phyloP scores from a whole-genome alignment of 2,329 filamentous ascomycete species.

The Penicillium sp. region DNA sequence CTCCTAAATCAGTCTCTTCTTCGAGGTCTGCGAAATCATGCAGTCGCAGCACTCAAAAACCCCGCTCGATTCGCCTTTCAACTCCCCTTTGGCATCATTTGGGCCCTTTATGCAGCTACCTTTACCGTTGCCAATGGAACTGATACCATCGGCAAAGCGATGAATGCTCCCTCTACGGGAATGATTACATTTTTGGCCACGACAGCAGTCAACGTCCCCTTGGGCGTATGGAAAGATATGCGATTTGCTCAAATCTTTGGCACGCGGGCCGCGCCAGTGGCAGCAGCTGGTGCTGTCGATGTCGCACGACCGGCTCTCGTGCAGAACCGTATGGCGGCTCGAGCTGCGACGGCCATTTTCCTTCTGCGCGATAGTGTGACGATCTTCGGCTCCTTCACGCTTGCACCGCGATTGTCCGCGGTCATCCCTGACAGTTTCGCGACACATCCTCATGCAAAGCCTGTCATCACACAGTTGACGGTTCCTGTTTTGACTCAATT shows the following conservation, averaged over 20 bases:
- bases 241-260: conserved; percentile 70
- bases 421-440: conserved; percentile 29
- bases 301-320: conserved; percentile 47
- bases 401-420: conserved; percentile 27
- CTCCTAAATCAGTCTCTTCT: conserved; percentile 27
- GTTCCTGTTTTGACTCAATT: conserved; percentile 79
- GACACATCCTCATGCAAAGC: conserved; percentile 25
- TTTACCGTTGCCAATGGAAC: conserved; percentile 83
- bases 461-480: conserved; percentile 66
- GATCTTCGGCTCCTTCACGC: conserved; percentile 63
- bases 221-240: conserved; percentile 37
- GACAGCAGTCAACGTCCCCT: conserved; percentile 35
- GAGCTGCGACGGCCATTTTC: conserved; percentile 61
- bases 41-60: conserved; percentile 22
- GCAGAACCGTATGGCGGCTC: conserved; percentile 17
- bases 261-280: conserved; percentile 45
- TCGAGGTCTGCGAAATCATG: conserved; percentile 24
- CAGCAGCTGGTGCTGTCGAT: conserved; percentile 63
- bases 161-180: conserved; percentile 56
- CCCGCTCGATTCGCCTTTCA: conserved; percentile 36
- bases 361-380: conserved; percentile 79
- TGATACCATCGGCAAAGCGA: conserved; percentile 71
- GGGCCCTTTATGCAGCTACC: conserved; percentile 75
- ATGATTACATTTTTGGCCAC: conserved; percentile 67
- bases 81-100: conserved; percentile 44